phyloP scores from a whole-genome alignment of 2,329 filamentous ascomycete genomes.

The Ambrosiella cleistominuta region DNA sequence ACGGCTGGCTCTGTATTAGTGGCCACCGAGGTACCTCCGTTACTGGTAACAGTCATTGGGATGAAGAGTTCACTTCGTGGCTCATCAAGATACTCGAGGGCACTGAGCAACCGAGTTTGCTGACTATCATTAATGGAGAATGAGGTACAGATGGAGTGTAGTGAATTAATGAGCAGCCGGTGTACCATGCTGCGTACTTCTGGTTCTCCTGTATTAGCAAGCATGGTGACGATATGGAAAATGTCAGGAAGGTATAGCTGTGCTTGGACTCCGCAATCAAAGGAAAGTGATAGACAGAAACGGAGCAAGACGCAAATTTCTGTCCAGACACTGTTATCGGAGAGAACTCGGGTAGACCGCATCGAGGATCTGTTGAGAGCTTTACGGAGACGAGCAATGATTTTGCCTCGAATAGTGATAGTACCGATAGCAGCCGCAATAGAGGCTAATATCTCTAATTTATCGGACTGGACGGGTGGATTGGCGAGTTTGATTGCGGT shows the following conservation, averaged over 20 bases:
- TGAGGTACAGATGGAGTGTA: slow-evolving; percentile 50
- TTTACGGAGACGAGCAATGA: slow-evolving; percentile 48
- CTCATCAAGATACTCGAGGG: slow-evolving; percentile 42
- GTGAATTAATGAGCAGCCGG: slow-evolving; percentile 45
- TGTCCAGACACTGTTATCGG: slow-evolving; percentile 51
- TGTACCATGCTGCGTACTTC: slow-evolving; percentile 43
- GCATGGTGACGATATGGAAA: slow-evolving; percentile 54
- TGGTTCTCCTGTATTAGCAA: slow-evolving; percentile 44
- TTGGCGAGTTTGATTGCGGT: slow-evolving; percentile 20
- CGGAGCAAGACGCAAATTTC: slow-evolving; percentile 51
- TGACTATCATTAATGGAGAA: slow-evolving; percentile 44
- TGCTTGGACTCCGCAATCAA: slow-evolving; percentile 48
- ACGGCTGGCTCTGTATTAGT: slow-evolving; percentile 25
- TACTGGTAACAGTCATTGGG: slow-evolving; percentile 21
- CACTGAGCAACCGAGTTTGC: slow-evolving; percentile 35
- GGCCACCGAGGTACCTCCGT: slow-evolving; percentile 33
- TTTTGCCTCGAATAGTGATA: slow-evolving; percentile 45
- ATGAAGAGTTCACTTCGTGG: slow-evolving; percentile 39
- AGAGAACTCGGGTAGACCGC: slow-evolving; percentile 45
- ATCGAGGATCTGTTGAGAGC: slow-evolving; percentile 49
- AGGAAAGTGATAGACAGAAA: slow-evolving; percentile 48
- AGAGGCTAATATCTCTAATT: slow-evolving; percentile 42
- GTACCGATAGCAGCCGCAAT: slow-evolving; percentile 47
- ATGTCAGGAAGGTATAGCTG: slow-evolving; percentile 52
- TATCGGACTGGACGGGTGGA: slow-evolving; percentile 30